Percentiles rank a stretch among this genome's conserved stretches.
Conservation (phyloP, 129 eudicot genomes). For the Oenanthe sinensis region DNA sequence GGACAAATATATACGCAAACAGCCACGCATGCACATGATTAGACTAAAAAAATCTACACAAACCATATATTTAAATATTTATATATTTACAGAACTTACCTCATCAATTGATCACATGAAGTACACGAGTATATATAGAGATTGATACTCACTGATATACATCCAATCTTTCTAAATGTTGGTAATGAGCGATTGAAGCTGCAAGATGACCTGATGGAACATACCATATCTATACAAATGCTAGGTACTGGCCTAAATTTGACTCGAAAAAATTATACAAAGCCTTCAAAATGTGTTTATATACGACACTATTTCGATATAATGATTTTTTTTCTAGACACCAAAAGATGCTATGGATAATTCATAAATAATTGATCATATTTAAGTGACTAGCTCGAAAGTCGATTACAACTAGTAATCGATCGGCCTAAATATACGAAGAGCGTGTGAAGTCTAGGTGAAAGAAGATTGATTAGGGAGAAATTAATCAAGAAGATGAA, state of each 20-base stretch:
- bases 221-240: constrained; percentile 4
- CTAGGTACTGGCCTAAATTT: neutral
- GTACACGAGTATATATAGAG: neutral
- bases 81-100: neutral
- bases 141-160: neutral
- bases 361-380: neutral
- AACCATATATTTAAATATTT: too few relatives aligned
- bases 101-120: neutral
- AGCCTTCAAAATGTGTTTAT: neutral
- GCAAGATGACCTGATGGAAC: constrained; percentile 52
- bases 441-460: too few relatives aligned
- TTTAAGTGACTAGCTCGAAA: too few relatives aligned
- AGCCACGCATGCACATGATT: neutral
- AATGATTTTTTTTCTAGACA: too few relatives aligned
- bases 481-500: neutral
- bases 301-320: neutral
- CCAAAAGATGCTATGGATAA: too few relatives aligned
- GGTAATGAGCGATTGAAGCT: constrained; percentile 58
- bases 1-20: neutral
- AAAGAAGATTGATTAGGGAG: neutral
- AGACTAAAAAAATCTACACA: neutral
- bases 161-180: constrained; percentile 13
- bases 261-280: neutral
- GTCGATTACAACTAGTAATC: too few relatives aligned
- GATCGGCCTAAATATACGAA: too few relatives aligned